Evolutionary conservation across 345 rosid genomes (phyloP), one percentile per base, ranked within the genome.

Genomic region (Erucastrum elatum): DNA sequence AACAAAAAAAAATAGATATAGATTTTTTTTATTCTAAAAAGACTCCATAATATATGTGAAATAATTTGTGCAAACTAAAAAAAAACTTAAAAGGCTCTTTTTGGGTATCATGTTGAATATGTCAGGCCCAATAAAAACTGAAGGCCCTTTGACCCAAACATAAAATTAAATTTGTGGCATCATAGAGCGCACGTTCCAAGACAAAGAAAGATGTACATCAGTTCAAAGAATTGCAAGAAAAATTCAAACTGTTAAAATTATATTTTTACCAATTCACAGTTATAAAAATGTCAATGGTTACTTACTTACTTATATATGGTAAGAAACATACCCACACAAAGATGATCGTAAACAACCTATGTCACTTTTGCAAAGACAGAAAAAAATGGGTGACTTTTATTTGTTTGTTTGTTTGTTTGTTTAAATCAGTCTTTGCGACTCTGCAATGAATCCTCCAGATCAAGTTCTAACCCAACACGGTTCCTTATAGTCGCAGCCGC

Each of bases 361-460:
- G 58, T 37, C 41, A 35, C 71, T n/a, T 34, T 65, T 15, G 29
- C 56, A 67, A 58, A 39, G 33, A 41, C 15, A 16, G 3, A 6
- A 7, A 41, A 58, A 58, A 21, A 3, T 3, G 62, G 10, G 31
- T 9, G 31, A 2, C 2, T 49, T 49, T 49, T 11, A 0, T 46
- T 11, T 44, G 49, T 10, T 11, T 12, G 29, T 46, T 11, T 44
- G 49, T 10, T 11, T 12, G 29, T 29, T 35, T 11, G 26, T 59
- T 15, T 2, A 31, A 76, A 29, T 83, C 75, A 86, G 56, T 85
- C 89, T 76, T 44, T 78, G 27, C 59, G 82, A 67, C 66, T 79
- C 66, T 83, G 90, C 33, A 87, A 75, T 46, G 92, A 88, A 82
- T 95, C 97, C 8, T 90, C 98, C 4, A 95, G 77, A 11, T 91